Conservation (phyloP, 1,139 yeast genomes). For the Candida sanyaensis region DNA sequence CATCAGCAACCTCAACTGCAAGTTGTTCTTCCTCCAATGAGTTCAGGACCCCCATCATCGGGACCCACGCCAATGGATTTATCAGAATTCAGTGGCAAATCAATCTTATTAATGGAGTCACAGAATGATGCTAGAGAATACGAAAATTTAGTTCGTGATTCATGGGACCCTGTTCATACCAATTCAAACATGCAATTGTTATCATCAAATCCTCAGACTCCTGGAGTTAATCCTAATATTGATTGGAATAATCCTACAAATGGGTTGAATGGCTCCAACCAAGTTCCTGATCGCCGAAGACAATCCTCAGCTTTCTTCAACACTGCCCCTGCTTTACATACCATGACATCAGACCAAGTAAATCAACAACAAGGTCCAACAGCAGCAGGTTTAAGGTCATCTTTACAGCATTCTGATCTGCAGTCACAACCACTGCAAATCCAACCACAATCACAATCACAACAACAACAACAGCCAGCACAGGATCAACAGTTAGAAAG, state of each 20-base stretch:
- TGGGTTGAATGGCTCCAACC: slow-evolving; percentile 8
- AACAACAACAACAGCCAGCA: slow-evolving; percentile 14
- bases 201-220: slow-evolving; percentile 29
- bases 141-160: slow-evolving; percentile 52
- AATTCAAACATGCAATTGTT: slow-evolving; percentile 3
- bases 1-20: slow-evolving; percentile 1
- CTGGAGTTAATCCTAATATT: slow-evolving; percentile 21
- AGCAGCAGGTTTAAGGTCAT: slow-evolving; percentile 13
- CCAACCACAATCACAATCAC: too few species aligned
- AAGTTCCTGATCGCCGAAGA: slow-evolving; percentile 20
- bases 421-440: background rate
- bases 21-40: slow-evolving; percentile 15
- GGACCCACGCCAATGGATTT: slow-evolving; percentile 29
- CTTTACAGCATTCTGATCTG: slow-evolving; percentile 14
- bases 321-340: slow-evolving; percentile 18
- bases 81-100: slow-evolving; percentile 50
- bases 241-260: slow-evolving; percentile 17
- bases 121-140: slow-evolving; percentile 56
- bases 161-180: slow-evolving; percentile 32
- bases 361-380: slow-evolving; percentile 14
- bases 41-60: slow-evolving; percentile 13
- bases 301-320: slow-evolving; percentile 40
- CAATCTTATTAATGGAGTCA: slow-evolving; percentile 56
- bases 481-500: slow-evolving; percentile 16
- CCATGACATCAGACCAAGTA: slow-evolving; percentile 11